A percentile compares a stretch with the other conserved stretches of the same genome.
These are phyloP conservation scores for Wickerhamomyces bisporus DNA, from an alignment of 805 yeast genomes.

Conservation along the genomic window DNA sequence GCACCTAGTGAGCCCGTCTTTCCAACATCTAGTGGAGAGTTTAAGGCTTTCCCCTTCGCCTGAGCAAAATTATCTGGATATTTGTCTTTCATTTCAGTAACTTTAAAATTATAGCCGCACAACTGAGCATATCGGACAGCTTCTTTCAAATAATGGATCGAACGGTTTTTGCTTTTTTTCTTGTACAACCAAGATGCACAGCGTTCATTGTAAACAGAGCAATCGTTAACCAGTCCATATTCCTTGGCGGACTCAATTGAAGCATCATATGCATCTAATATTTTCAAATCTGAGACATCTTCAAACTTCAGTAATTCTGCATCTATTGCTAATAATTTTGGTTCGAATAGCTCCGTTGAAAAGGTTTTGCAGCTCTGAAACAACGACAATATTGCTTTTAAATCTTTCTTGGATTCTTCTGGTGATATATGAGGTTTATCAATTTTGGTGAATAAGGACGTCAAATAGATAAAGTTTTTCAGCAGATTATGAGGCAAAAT, in stretches of 20 bases:
- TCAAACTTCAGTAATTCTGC: conserved; percentile 28
- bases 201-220: conserved; percentile 35
- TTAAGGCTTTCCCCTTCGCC: conserved; percentile 16
- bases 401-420: conserved; percentile 18
- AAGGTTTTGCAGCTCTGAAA: conserved; percentile 31
- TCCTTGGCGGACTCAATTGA: conserved; percentile 36
- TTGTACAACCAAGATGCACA: conserved; percentile 34
- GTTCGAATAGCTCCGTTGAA: conserved; percentile 33
- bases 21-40: conserved; percentile 1
- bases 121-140: conserved; percentile 32
- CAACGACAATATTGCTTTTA: conserved; percentile 20
- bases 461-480: not conserved
- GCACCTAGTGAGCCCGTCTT: conserved; percentile 10
- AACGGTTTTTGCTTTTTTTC: conserved; percentile 26
- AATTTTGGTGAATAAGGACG: conserved; percentile 1
- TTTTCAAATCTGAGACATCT: conserved; percentile 28
- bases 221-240: conserved; percentile 31
- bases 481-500: conserved; percentile 10
- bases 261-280: conserved; percentile 40
- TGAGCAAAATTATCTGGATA: conserved; percentile 26
- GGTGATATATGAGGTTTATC: conserved; percentile 20
- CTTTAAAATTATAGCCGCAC: conserved; percentile 25
- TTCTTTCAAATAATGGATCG: conserved; percentile 30
- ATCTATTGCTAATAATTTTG: conserved; percentile 31
- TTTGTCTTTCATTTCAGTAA: conserved; percentile 23